Evolutionary conservation across 2,329 filamentous ascomycete species (phyloP), one percentile per base, ranked within the genome.

Genomic region (Colletotrichum paranaense): DNA sequence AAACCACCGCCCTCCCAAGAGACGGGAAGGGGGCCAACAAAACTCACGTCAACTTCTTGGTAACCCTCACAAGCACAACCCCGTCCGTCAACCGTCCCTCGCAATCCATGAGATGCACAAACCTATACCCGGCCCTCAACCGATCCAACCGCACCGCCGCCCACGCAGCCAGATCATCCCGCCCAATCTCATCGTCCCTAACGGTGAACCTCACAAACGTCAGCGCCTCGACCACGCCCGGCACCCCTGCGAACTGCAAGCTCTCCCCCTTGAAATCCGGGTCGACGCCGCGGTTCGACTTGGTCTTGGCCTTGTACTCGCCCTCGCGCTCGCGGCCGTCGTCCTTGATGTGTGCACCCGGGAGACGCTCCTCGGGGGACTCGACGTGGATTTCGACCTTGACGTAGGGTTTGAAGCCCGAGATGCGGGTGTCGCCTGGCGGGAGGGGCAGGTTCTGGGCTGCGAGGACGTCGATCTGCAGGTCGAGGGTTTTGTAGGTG

Each of bases 371-470:
- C 65, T 86, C 84, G 42, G 85, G 86, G n/a, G 86, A 91, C 80
- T 97, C 94, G 30, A 95, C 91, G 84, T 98, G 95, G 72, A 98
- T 83, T 80, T 97, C 93, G 68, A 93, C 90, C 81, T 95, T 96
- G 79, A 98, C 85, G 80, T 97, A 98, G 0, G 95, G 95, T 72
- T 91, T 89, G 81, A 97, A 93, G 26, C 88, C 85, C 74, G 87
- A 84, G 56, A 82, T 81, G 5, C 85, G 86, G 52, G 85, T 85
- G 75, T 90, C 87, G 22, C 82, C 83, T 0, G 82, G 80, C 0
- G 90, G 94, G 0, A 97, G 83, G 0, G 94, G 92, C 2, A 97
- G 87, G 77, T 91, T 87, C 80, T 98, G 95, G 0, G 90, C 95
- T 1, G 94, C 94, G 74, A 94, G 87, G 49, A 98, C 86, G 62